Evolutionary conservation across 225 moss, liverwort and hornwort genomes (phyloP).

Genomic region (Physcomitrellopsis africana): DNA sequence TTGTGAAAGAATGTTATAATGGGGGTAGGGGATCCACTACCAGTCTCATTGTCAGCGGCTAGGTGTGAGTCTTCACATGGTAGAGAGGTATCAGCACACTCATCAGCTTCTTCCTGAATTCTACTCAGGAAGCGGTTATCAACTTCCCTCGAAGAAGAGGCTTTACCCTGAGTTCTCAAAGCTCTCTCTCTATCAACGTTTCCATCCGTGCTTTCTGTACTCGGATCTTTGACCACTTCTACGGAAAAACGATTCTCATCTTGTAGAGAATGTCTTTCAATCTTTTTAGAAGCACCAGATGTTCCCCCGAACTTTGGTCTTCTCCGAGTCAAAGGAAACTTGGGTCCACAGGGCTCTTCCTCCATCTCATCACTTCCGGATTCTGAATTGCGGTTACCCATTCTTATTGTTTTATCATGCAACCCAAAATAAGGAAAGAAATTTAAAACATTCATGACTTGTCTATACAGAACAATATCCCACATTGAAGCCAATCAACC

Average conservation of each 20-base stretch:
- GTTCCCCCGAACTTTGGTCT: too few species aligned
- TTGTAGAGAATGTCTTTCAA: too few species aligned
- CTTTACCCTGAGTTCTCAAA: conserved; percentile 35
- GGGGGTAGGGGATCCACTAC: conserved; percentile 22
- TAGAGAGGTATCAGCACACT: conserved; percentile 39
- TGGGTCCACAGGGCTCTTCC: too few species aligned
- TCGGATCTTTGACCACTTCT: too few species aligned
- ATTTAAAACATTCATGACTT: too few species aligned
- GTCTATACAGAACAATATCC: too few species aligned
- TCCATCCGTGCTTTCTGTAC: not conserved
- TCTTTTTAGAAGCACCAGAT: too few species aligned
- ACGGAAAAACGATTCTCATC: too few species aligned
- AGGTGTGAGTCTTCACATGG: conserved; percentile 33
- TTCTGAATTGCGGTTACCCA: too few species aligned
- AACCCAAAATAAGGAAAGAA: not conserved
- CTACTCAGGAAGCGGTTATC: conserved; percentile 46
- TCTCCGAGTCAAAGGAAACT: too few species aligned
- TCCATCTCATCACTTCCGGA: too few species aligned
- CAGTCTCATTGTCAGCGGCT: conserved; percentile 24
- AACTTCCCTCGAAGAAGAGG: conserved; percentile 31
- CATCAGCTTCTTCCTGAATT: conserved; percentile 55
- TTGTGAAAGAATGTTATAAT: not conserved
- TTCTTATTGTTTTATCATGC: conserved; percentile 16
- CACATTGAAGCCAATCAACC: too few species aligned
- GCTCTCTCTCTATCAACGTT: conserved; percentile 22